Conservation (phyloP, 192 early-diverging fungal genomes). For the Podila clonocystis region DNA sequence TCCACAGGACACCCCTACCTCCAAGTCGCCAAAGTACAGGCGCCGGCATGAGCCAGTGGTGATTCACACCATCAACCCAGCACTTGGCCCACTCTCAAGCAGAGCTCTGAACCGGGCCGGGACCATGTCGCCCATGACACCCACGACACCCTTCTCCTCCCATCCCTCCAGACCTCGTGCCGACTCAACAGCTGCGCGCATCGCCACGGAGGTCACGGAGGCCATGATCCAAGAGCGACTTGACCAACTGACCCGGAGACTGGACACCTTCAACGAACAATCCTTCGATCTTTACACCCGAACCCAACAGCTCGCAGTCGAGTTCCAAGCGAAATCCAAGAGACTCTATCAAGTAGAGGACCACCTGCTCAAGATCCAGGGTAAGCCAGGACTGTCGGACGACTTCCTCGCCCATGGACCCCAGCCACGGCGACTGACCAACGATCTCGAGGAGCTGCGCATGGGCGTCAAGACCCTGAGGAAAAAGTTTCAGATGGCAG, state of each 20-base stretch:
- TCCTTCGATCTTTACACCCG: constrained; percentile 18
- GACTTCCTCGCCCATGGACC: constrained; percentile 6
- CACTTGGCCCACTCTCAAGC: background rate
- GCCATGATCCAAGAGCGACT: constrained; percentile 27
- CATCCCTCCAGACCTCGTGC: constrained; percentile 17
- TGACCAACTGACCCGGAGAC: constrained; percentile 18
- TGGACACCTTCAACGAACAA: constrained; percentile 19
- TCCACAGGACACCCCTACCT: background rate
- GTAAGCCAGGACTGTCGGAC: constrained; percentile 41
- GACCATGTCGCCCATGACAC: background rate
- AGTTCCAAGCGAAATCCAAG: constrained; percentile 25
- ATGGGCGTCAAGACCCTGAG: constrained; percentile 44
- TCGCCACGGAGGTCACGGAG: constrained; percentile 35
- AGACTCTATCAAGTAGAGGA: constrained; percentile 40
- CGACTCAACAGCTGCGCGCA: constrained; percentile 26
- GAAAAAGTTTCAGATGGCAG: constrained; percentile 42
- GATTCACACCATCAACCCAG: constrained; percentile 1
- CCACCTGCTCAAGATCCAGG: constrained; percentile 32
- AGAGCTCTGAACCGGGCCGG: background rate
- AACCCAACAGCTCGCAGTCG: constrained; percentile 11
- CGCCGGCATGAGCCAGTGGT: background rate
- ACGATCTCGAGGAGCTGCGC: constrained; percentile 36
- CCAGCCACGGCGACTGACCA: constrained; percentile 15
- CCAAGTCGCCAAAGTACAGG: background rate
- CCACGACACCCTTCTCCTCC: background rate